These are phyloP conservation scores for Pistacia integerrima DNA, from an alignment of 345 rosid genomes.

Conservation along the genomic window DNA sequence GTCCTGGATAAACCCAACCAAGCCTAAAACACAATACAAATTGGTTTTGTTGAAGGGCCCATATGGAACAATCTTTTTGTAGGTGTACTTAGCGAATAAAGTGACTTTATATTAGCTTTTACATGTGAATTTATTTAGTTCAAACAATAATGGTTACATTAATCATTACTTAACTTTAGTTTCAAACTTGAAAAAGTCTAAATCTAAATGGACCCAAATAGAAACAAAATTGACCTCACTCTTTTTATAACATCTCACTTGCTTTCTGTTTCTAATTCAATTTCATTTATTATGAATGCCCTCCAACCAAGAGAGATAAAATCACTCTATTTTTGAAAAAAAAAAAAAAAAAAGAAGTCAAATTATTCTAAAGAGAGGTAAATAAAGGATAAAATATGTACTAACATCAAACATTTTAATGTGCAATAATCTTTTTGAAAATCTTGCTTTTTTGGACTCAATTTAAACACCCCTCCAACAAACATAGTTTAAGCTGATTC, in stretches of 20 bases:
- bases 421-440: too few species aligned
- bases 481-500: too few species aligned
- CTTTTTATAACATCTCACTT: too few species aligned
- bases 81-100: background rate
- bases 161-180: conserved; percentile 8
- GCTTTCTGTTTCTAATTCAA: background rate
- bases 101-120: conserved; percentile 1
- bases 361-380: background rate
- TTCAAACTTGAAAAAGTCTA: background rate
- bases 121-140: background rate
- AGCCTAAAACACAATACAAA: background rate
- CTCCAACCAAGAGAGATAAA: too few species aligned
- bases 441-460: too few species aligned
- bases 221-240: conserved; percentile 3
- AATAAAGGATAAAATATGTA: too few species aligned
- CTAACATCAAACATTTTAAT: too few species aligned
- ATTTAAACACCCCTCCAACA: too few species aligned
- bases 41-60: background rate
- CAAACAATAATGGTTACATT: conserved; percentile 7
- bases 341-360: background rate
- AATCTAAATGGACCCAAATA: background rate
- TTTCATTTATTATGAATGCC: background rate
- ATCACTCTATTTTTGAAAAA: background rate
- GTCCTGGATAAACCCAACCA: background rate
- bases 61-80: background rate